phyloP scores from a whole-genome alignment of 371 early-diverging fungal genomes.

The Rhizopus stolonifer region DNA sequence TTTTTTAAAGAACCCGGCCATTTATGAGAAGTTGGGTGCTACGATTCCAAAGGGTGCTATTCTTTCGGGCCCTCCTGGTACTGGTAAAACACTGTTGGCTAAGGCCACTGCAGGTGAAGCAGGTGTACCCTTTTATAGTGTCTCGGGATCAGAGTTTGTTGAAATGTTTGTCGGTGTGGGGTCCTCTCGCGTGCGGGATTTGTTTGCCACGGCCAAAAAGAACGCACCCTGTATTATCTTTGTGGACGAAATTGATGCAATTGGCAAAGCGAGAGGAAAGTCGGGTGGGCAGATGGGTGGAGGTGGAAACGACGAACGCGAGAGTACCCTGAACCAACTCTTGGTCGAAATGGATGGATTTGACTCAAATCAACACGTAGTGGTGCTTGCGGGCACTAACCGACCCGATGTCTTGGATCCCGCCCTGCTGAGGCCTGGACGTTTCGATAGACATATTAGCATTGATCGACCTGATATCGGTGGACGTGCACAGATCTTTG shows the following conservation, averaged over 20 bases:
- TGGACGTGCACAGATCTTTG: constrained; percentile 94
- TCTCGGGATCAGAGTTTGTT: constrained; percentile 99
- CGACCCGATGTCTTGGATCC: constrained; percentile 91
- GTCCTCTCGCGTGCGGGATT: constrained; percentile 95
- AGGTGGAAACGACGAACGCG: constrained; percentile 96
- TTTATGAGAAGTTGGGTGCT: constrained; percentile 98
- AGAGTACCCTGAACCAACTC: constrained; percentile 96
- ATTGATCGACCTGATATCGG: constrained; percentile 97
- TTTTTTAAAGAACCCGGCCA: constrained; percentile 96
- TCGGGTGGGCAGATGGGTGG: constrained; percentile 73
- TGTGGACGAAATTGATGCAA: constrained; percentile 99
- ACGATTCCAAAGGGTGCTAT: constrained; percentile 99
- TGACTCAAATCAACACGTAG: constrained; percentile 86
- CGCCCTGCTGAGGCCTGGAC: constrained; percentile 94
- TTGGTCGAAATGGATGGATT: constrained; percentile 99
- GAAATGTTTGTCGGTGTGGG: constrained; percentile 99
- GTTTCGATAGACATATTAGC: constrained; percentile 97
- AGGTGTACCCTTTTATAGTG: constrained; percentile 95
- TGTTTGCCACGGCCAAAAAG: constrained; percentile 97
- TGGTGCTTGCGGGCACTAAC: constrained; percentile 95
- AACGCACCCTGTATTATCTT: constrained; percentile 98
- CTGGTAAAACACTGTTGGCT: constrained; percentile 97
- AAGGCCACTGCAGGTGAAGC: constrained; percentile 99
- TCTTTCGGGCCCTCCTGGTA: constrained; percentile 96
- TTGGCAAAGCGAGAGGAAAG: constrained; percentile 97